Evolutionary conservation across 1,284 basidiomycete species (phyloP).

Genomic region (Pseudozyma thailandica): DNA sequence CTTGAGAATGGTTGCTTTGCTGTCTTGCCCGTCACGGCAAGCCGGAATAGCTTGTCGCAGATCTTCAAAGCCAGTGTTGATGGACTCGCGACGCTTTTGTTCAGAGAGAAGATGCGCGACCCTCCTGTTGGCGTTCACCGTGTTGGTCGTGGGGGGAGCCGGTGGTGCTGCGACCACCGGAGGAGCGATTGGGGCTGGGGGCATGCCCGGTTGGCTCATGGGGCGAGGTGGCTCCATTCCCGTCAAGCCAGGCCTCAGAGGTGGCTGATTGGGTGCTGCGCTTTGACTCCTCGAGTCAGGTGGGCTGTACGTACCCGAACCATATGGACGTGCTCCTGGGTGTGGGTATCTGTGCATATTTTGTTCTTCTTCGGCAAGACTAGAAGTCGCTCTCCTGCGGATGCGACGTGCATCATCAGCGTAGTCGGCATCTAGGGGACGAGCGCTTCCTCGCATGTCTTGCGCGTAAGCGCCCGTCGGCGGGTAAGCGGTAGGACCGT

Average conservation of each 20-base stretch:
- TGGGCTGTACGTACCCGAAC: conserved; percentile 28
- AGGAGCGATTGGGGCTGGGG: background rate
- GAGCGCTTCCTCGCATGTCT: conserved; percentile 7
- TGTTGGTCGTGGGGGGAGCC: conserved; percentile 14
- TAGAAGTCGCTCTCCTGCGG: conserved; percentile 21
- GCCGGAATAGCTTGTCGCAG: conserved; percentile 45
- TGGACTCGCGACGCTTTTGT: conserved; percentile 51
- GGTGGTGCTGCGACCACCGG: background rate
- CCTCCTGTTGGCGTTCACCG: conserved; percentile 40
- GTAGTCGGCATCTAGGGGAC: conserved; percentile 18
- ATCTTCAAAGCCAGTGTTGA: conserved; percentile 56
- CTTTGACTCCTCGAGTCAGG: conserved; percentile 30
- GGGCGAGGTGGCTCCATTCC: conserved; percentile 41
- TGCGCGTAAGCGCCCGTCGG: conserved; percentile 9
- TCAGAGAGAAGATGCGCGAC: conserved; percentile 49
- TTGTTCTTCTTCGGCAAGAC: conserved; percentile 22
- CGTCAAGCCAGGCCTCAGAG: conserved; percentile 18
- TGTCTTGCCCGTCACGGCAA: conserved; percentile 51
- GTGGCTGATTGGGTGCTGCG: conserved; percentile 10
- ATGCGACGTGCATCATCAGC: conserved; percentile 25
- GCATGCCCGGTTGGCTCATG: conserved; percentile 1
- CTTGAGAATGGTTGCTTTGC: conserved; percentile 53
- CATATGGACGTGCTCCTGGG: conserved; percentile 18
- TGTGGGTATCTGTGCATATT: conserved; percentile 18
- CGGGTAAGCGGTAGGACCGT: conserved; percentile 8